Base-by-base conservation (phyloP, 2,329 filamentous ascomycete species). In the Leptographium flavum region DNA sequence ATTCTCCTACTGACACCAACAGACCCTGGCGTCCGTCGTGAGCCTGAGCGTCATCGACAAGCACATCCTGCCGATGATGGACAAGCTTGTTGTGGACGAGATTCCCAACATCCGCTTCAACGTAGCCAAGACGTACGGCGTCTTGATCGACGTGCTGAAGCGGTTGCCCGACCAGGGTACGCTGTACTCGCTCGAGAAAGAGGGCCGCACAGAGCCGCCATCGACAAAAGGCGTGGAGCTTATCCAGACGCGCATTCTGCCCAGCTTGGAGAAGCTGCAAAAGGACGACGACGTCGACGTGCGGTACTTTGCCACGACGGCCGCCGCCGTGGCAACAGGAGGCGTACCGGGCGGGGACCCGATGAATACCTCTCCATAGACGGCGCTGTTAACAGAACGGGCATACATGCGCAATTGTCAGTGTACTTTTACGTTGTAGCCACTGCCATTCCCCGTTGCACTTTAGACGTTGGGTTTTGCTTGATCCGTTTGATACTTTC, bases 51-150 rank as follows among this genome's bases (percentile, higher is more conserved):
- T 96, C 49, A 94, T 98, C 61, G 81, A 86, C 58, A 82, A 83
- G 60, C 92, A 87, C 30, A 93, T 98, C 54, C 76, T 98, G 21
- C 92, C 92, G 33, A 96, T 98, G 73, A 78, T 98, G 60, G 86
- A 94, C 64, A 87, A 90, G 68, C 83, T 98, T 45, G 87, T 93
- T 43, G 76, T 78, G 39, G 92, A 98, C 60, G 87, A 93, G 38
- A 98, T 98, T 51, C 92, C 92, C 54, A 98, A 98, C 68, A 98
- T 98, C 61, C 87, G 92, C 43, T 98, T 98, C 76, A 98, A 98
- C 64, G 92, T 98, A 40, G 92, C 92, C 55, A 98, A 98, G 71
- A 96, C 92, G 39, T 98, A 96, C 60, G 79, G 80, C 21, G 81
- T 92, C 43, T 70, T 98, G 48, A 87, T 96, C 57, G 81, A 84